A percentile compares a stretch with the other conserved stretches of the same genome.
These are phyloP conservation scores for Garcia nutans DNA, from an alignment of 345 rosid species.

Conservation along the genomic window DNA sequence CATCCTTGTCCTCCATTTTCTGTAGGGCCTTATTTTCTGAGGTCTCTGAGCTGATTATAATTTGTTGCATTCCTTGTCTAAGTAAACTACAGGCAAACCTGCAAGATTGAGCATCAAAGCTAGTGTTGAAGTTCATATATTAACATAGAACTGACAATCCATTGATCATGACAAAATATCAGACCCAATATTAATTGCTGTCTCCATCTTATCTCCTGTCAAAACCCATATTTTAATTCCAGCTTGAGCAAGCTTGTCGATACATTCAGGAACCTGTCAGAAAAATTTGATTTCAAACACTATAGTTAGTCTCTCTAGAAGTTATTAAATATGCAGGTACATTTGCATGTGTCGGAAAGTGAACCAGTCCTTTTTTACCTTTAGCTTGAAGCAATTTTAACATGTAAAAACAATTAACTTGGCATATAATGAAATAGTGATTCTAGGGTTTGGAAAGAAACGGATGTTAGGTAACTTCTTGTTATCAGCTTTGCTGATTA, in stretches of 20 bases:
- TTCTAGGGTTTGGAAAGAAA: neutral
- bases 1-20: constrained; percentile 70
- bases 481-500: neutral
- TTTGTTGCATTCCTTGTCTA: constrained; percentile 89
- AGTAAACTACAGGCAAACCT: constrained; percentile 97
- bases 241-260: constrained; percentile 95
- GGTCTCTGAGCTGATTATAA: constrained; percentile 74
- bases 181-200: constrained; percentile 94
- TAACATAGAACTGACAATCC: neutral
- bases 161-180: neutral
- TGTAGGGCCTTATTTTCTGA: constrained; percentile 63
- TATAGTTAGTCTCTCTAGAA: neutral
- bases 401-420: neutral
- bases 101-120: constrained; percentile 29
- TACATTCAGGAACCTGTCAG: constrained; percentile 91
- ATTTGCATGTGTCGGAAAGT: constrained; percentile 3
- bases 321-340: neutral
- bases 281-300: constrained; percentile 1
- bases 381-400: neutral
- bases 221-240: constrained; percentile 95
- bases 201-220: constrained; percentile 99
- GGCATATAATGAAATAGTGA: neutral
- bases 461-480: neutral
- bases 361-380: neutral
- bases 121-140: constrained; percentile 11